These are phyloP conservation scores for Garcia nutans DNA, from an alignment of 345 rosid species.

Conservation along the genomic window DNA sequence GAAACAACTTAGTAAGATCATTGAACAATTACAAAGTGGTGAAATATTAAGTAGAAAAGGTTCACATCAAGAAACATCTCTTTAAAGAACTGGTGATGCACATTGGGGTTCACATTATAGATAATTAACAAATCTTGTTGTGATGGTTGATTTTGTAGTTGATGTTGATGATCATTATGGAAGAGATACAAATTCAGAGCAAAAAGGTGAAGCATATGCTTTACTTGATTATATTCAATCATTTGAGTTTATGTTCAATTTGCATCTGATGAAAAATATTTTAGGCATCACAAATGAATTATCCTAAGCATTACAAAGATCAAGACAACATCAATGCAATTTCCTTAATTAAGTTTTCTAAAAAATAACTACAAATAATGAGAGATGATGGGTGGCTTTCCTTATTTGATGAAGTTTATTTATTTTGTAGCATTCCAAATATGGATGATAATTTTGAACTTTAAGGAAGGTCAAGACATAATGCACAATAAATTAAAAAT, in stretches of 20 bases:
- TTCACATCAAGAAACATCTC: slow-evolving; percentile 7
- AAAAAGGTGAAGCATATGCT: not conserved
- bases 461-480: not conserved
- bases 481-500: not conserved
- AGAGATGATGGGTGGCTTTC: not conserved
- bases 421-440: not conserved
- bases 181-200: not conserved
- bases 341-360: not conserved
- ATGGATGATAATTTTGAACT: too few species aligned
- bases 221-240: not conserved
- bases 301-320: not conserved
- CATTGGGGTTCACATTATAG: not conserved
- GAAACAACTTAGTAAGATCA: too few species aligned
- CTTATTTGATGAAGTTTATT: not conserved
- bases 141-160: not conserved
- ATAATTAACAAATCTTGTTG: not conserved
- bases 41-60: not conserved
- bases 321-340: not conserved
- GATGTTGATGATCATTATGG: not conserved
- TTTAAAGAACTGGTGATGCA: not conserved
- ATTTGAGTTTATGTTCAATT: not conserved
- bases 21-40: not conserved
- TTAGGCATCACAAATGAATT: not conserved
- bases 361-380: not conserved
- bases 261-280: not conserved